phyloP scores from a whole-genome alignment of 2,329 filamentous ascomycete genomes.

The Pseudogymnoascus sp. region DNA sequence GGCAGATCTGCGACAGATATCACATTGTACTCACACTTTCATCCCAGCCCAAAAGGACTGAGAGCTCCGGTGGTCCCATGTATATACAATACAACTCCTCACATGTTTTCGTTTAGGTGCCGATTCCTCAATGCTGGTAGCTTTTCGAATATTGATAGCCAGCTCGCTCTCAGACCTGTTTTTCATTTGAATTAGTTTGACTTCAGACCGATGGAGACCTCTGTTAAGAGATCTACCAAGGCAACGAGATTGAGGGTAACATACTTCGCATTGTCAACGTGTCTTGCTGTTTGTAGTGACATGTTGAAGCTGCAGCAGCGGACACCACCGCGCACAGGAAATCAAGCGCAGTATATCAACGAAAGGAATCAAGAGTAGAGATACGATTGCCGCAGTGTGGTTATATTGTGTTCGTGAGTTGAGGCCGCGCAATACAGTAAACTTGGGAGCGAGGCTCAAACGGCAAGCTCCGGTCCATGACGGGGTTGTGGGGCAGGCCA shows the following conservation, averaged over 20 bases:
- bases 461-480: slow-evolving; percentile 7
- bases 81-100: slow-evolving; percentile 94
- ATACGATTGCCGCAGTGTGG: not conserved
- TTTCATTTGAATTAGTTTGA: not conserved
- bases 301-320: slow-evolving; percentile 4
- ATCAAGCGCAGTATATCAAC: not conserved
- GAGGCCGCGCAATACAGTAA: slow-evolving; percentile 3
- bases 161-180: slow-evolving; percentile 60
- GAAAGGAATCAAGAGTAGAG: not conserved
- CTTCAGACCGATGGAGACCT: not conserved
- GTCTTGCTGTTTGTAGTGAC: slow-evolving; percentile 9
- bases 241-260: not conserved
- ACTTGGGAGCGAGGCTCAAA: slow-evolving; percentile 5
- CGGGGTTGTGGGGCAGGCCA: not conserved
- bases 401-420: not conserved
- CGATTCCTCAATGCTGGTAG: slow-evolving; percentile 60
- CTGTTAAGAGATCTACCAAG: not conserved
- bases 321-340: not conserved
- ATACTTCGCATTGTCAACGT: slow-evolving; percentile 10
- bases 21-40: slow-evolving; percentile 68
- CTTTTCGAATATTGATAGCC: slow-evolving; percentile 63
- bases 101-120: slow-evolving; percentile 85
- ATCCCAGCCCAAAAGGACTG: slow-evolving; percentile 94
- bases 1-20: not conserved
- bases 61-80: slow-evolving; percentile 97